phyloP scores from a whole-genome alignment of 1,139 yeast species.

The Candida tropicalis region DNA sequence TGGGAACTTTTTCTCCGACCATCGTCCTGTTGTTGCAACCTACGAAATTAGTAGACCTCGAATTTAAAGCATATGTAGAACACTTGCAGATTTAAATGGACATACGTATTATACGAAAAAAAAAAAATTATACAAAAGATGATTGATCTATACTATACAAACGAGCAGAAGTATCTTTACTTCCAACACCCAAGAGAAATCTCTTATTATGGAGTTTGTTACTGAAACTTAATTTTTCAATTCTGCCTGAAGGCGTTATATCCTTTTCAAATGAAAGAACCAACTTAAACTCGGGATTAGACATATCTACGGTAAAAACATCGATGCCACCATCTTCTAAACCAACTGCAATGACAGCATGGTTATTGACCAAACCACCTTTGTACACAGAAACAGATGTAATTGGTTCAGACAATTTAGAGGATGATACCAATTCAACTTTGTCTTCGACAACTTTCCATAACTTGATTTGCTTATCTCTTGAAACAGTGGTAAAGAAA shows the following conservation, averaged over 20 bases:
- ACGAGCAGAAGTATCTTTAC: slow-evolving; percentile 71
- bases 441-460: slow-evolving; percentile 52
- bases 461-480: slow-evolving; percentile 77
- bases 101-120: slow-evolving; percentile 13
- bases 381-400: slow-evolving; percentile 69
- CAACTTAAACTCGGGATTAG: slow-evolving; percentile 26
- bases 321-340: slow-evolving; percentile 58
- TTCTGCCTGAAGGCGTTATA: slow-evolving; percentile 61
- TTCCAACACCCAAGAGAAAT: slow-evolving; percentile 60
- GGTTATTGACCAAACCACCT: slow-evolving; percentile 17
- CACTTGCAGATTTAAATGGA: not conserved
- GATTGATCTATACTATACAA: slow-evolving; percentile 37
- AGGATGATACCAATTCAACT: slow-evolving; percentile 29
- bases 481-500: slow-evolving; percentile 77
- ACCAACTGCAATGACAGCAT: slow-evolving; percentile 62
- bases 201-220: slow-evolving; percentile 20
- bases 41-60: slow-evolving; percentile 18
- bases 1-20: slow-evolving; percentile 30
- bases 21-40: slow-evolving; percentile 25
- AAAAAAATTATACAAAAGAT: slow-evolving; percentile 12
- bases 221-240: slow-evolving; percentile 63
- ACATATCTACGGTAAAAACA: slow-evolving; percentile 30
- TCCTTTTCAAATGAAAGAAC: slow-evolving; percentile 32
- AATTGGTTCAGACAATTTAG: slow-evolving; percentile 57
- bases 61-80: not conserved